Percentiles rank a stretch among this genome's conserved stretches.
phyloP scores from a whole-genome alignment of 2,329 filamentous ascomycete genomes.

The Exophiala mesophila region DNA sequence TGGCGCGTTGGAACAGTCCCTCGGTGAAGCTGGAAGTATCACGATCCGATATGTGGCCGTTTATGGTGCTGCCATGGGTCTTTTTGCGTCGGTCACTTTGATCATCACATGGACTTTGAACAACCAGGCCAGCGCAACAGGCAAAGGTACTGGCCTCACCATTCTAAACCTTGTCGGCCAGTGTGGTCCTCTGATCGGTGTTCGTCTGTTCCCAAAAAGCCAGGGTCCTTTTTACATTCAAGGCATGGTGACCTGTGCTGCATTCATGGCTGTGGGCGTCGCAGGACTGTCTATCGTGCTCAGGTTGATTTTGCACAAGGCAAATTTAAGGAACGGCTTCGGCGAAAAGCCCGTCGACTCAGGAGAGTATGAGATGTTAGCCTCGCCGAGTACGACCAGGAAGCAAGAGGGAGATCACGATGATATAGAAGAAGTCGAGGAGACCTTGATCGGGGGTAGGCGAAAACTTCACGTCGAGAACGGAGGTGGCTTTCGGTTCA shows the following conservation, averaged over 20 bases:
- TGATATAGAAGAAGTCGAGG: constrained; percentile 39
- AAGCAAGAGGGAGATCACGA: constrained; percentile 18
- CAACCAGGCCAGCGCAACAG: constrained; percentile 66
- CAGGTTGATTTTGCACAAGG: constrained; percentile 48
- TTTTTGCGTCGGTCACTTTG: constrained; percentile 78
- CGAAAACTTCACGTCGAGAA: constrained; percentile 11
- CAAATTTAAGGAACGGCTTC: constrained; percentile 45
- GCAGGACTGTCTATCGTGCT: constrained; percentile 52
- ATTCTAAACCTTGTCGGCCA: constrained; percentile 78
- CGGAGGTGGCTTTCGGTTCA: constrained; percentile 16
- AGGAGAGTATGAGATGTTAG: constrained; percentile 37
- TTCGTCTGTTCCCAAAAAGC: constrained; percentile 55
- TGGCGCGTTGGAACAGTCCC: constrained; percentile 40
- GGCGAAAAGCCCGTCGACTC: constrained; percentile 29
- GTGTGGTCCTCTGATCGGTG: constrained; percentile 68
- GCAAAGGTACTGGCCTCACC: constrained; percentile 71
- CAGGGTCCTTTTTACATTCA: constrained; percentile 58
- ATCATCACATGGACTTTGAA: constrained; percentile 87
- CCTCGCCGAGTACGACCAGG: constrained; percentile 10
- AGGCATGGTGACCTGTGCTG: constrained; percentile 60
- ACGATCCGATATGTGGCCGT: constrained; percentile 64
- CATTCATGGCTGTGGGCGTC: constrained; percentile 56
- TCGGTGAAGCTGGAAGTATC: constrained; percentile 32
- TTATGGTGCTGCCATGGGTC: constrained; percentile 72
- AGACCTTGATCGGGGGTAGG: constrained; percentile 37